A percentile compares a stretch with the other conserved stretches of the same genome.
Evolutionary conservation across 2,329 filamentous ascomycete species (phyloP).

Genomic region (Didymellaceae sp.): DNA sequence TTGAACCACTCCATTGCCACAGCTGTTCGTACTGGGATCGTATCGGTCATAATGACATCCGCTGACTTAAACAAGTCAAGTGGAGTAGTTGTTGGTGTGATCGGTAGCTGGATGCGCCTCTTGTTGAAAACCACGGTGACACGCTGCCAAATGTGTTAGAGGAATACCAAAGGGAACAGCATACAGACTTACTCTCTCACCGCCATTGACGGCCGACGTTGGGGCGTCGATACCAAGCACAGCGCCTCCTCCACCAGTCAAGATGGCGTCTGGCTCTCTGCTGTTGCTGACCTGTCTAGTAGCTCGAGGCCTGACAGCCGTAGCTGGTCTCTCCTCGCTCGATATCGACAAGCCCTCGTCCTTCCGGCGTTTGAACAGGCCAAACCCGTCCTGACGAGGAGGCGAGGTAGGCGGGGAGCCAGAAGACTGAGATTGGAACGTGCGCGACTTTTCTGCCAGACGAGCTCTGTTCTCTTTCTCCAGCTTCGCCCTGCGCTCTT

Average conservation of each 20-base stretch:
- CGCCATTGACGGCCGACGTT: conserved; percentile 78
- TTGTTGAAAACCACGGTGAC: conserved; percentile 77
- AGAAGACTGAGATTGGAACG: conserved; percentile 27
- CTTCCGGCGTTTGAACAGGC: conserved; percentile 44
- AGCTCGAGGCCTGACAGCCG: conserved; percentile 14
- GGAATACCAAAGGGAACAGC: neutral
- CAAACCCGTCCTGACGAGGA: conserved; percentile 40
- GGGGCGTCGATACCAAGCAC: conserved; percentile 74
- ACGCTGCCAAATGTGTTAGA: conserved; percentile 54
- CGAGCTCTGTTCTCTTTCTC: conserved; percentile 35
- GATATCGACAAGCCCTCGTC: conserved; percentile 34
- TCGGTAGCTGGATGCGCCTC: conserved; percentile 71
- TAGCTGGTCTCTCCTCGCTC: conserved; percentile 25
- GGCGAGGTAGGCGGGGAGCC: conserved; percentile 40
- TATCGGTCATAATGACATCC: conserved; percentile 66
- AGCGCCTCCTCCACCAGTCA: conserved; percentile 54
- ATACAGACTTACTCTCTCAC: conserved; percentile 69
- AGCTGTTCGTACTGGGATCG: conserved; percentile 68
- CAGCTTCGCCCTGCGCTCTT: conserved; percentile 32
- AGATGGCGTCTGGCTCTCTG: conserved; percentile 45
- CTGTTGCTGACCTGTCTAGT: conserved; percentile 34
- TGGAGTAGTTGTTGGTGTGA: conserved; percentile 76
- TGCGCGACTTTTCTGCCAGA: conserved; percentile 34
- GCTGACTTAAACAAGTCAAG: conserved; percentile 75
- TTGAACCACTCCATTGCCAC: conserved; percentile 80